A percentile compares a stretch with the other conserved stretches of the same genome.
These are phyloP conservation scores for Plasmodium vinckei DNA, from an alignment of 169 alveolate genomes.

Conservation along the genomic window DNA sequence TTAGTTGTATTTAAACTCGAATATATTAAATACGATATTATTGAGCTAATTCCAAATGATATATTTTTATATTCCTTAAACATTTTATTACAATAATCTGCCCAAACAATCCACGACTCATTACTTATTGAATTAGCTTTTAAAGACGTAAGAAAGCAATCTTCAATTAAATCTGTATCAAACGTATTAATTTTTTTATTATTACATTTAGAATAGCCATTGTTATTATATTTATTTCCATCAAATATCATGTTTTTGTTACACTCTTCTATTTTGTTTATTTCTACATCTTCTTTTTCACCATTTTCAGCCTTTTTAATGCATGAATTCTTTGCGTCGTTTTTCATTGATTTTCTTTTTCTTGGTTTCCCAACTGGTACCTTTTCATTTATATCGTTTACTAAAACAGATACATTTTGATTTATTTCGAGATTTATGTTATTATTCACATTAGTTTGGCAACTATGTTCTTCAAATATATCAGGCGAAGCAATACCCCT, in stretches of 20 bases:
- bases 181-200: conserved; percentile 11
- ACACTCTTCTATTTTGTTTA: neutral
- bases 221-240: neutral
- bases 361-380: neutral
- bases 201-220: conserved; percentile 15
- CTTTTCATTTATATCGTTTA: no score
- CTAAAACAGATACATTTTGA: no score
- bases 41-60: conserved; percentile 45
- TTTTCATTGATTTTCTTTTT: conserved; percentile 4
- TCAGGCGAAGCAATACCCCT: no score
- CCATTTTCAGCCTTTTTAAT: no score
- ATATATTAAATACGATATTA: conserved; percentile 68
- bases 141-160: conserved; percentile 60
- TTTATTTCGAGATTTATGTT: no score
- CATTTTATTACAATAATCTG: conserved; percentile 47
- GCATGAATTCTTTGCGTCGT: no score
- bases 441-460: no score
- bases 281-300: conserved; percentile 2
- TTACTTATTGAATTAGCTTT: conserved; percentile 51
- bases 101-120: conserved; percentile 68
- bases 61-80: conserved; percentile 39
- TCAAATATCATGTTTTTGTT: no score
- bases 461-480: no score
- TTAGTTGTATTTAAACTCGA: conserved; percentile 42
- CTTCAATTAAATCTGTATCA: conserved; percentile 64